Evolutionary conservation across 768 basidiomycete species (phyloP), one percentile per base, ranked within the genome.

Genomic region (Coprinopsis marcescibilis): DNA sequence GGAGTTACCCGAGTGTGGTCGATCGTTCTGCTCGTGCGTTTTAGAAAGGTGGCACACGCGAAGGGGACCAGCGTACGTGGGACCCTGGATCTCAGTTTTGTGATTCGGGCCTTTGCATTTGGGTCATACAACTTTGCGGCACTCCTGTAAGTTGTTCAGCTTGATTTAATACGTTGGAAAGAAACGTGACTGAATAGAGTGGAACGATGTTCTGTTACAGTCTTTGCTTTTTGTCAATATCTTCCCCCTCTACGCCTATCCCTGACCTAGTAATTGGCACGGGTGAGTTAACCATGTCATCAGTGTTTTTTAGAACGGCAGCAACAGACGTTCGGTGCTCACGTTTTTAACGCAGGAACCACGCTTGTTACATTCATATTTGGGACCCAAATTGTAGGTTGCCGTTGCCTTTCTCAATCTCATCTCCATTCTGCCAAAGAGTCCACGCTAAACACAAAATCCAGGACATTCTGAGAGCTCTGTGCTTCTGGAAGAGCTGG

Each of bases 231-330:
- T 45, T 77, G 12, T 74, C 75, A 1, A 59, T 73, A n/a, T 59
- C 54, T 17, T 62, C 70, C 8, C 72, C 73, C 0, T 57, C 66
- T 20, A 74, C 66, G 49, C 73, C 74, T 12, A 62, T 68, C 2
- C 73, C 74, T 7, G 75, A 77, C 52, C 53, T 77, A 32, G 66
- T 70, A 13, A 70, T 76, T 50, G 68, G 74, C 19, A 64, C 63
- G 25, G 73, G 74, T 75, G 52, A 23, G 66, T 52, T 25, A 24
- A 21, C 17, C 14, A 35, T 21, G 5, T 7, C 26, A 10, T 10
- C 12, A 10, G 29, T 32, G 8, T 32, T 20, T 40, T 10, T 24
- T 23, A 20, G 29, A 32, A 32, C n/a, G n/a, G 29, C n/a, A 32
- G n/a, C 29, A 8, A n/a, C 8, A 10, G 13, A 17, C 15, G 13